Base-by-base conservation (phyloP, 2,329 filamentous ascomycete species). In the Pseudofabraea citricarpa region DNA sequence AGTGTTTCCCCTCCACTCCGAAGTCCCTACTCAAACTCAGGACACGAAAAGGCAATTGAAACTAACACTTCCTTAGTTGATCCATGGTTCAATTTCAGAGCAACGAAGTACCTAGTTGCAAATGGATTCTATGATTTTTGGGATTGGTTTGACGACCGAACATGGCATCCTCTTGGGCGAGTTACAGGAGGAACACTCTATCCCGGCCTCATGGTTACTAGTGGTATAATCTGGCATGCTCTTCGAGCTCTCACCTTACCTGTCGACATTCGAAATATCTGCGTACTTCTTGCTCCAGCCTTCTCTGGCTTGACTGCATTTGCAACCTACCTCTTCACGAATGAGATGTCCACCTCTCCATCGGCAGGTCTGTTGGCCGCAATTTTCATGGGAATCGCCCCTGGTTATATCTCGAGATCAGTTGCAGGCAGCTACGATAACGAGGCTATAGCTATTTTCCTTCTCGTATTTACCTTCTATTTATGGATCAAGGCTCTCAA, bases 121-220 rank as follows among this genome's bases (percentile, higher is more conserved):
- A 81, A 98, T 82, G 93, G 93, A 59, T 97, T 98, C 72, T 94
- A 95, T 69, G 90, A 87, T 67, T 98, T 98, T 66, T 98, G 93
- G 93, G 91, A 98, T 67, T 98, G 93, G 93, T 98, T 98, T 63
- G 93, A 98, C 69, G 93, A 98, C 74, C 84, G 93, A 73, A 98
- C 93, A 81, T 98, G 93, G 93, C 91, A 98, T 70, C 93, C 93
- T 58, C 85, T 98, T 49, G 93, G 93, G 58, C 89, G 93, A 73
- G 93, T 98, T 63, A 98, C 93, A 48, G 93, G 93, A 69, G 93
- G 93, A 62, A 98, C 93, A n/a, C 80, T 98, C 51, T 98, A 98
- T 66, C 93, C 93, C 40, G 93, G 93, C 59, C 77, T 98, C 61
- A 98, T 98, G 93, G 94, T 98, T 58, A 98, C 93, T 62, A 97